Conservation (phyloP, 1,139 yeast species). For the Zygosaccharomyces sapae region DNA sequence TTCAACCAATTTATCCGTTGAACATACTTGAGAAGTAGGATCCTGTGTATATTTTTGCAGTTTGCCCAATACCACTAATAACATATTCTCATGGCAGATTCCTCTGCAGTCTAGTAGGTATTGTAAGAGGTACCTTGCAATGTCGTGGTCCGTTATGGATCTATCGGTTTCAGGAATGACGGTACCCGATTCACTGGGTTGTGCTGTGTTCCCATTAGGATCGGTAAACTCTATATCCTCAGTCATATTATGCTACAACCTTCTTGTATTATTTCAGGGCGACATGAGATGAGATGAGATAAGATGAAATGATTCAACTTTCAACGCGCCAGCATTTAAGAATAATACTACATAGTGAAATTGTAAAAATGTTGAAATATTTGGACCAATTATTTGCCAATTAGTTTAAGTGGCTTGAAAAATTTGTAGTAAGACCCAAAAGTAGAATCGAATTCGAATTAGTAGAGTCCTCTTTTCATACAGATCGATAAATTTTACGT, state of each 20-base stretch:
- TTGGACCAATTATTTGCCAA: not conserved
- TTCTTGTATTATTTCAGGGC: not conserved
- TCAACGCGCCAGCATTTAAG: not conserved
- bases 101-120: slow-evolving; percentile 28
- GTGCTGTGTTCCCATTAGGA: not conserved
- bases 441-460: no score
- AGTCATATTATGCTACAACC: not conserved
- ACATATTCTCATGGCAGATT: slow-evolving; percentile 27
- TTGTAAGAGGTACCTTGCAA: slow-evolving; percentile 22
- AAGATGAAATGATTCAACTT: not conserved
- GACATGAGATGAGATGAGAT: not conserved
- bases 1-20: slow-evolving; percentile 15
- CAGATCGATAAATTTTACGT: no score
- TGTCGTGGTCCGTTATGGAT: slow-evolving; percentile 12
- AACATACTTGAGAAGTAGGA: slow-evolving; percentile 3
- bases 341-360: not conserved
- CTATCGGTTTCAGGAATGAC: not conserved
- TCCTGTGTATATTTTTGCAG: slow-evolving; percentile 14
- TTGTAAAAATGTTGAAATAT: not conserved
- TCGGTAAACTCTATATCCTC: not conserved
- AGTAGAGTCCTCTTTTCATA: no score
- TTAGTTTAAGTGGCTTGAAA: not conserved
- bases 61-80: slow-evolving; percentile 23
- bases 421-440: not conserved
- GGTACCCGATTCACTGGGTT: not conserved